phyloP scores from a whole-genome alignment of 257 asterid species.

The Fraxinus americana region DNA sequence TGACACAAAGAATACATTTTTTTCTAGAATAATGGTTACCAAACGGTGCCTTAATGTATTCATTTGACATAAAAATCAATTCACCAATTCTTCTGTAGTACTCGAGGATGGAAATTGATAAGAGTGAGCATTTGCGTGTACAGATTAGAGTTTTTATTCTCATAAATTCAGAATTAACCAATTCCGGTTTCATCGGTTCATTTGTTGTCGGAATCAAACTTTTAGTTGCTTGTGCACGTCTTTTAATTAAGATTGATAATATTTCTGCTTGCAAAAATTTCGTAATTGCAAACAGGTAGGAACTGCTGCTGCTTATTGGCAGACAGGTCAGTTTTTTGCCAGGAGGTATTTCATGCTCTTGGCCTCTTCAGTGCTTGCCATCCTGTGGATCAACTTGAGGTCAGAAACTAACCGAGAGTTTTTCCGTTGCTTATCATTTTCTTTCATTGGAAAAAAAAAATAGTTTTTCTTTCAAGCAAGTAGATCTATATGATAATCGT shows the following conservation, averaged over 20 bases:
- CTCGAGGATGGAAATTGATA: too few relatives aligned
- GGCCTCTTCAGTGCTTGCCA: constrained; percentile 46
- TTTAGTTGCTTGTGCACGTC: background rate
- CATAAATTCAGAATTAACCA: too few relatives aligned
- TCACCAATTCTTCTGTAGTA: too few relatives aligned
- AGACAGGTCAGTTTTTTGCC: constrained; percentile 45
- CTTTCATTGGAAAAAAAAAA: background rate
- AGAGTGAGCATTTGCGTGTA: too few relatives aligned
- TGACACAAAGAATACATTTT: too few relatives aligned
- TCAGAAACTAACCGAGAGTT: constrained; percentile 19
- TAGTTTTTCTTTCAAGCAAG: background rate
- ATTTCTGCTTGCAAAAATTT: background rate
- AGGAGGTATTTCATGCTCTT: constrained; percentile 42
- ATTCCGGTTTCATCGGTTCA: too few relatives aligned
- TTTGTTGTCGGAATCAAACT: too few relatives aligned
- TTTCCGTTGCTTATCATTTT: background rate
- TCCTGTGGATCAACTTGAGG: constrained; percentile 67
- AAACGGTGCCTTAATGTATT: too few relatives aligned
- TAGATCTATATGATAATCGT: background rate
- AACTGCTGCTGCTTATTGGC: constrained; percentile 54
- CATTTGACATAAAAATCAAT: background rate
- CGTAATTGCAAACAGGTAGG: constrained; percentile 42
- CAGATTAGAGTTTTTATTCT: too few relatives aligned
- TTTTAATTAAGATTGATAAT: background rate
- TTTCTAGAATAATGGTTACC: too few relatives aligned